Evolutionary conservation across 2,329 filamentous ascomycete species (phyloP).

Genomic region (Sporothrix protearum): DNA sequence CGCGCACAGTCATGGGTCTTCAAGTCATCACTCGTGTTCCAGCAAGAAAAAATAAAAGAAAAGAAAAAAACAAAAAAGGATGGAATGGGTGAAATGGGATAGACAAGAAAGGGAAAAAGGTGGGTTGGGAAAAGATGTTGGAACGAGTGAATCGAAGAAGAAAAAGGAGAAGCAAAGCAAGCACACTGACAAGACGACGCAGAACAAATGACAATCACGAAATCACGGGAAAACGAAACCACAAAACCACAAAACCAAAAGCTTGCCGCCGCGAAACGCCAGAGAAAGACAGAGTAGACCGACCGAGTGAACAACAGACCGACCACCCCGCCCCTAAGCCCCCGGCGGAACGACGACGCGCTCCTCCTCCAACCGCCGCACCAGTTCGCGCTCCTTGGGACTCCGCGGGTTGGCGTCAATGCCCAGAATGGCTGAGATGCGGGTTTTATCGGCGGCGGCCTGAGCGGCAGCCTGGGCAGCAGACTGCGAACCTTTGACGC

Average conservation of each 20-base stretch:
- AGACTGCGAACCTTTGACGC: slow-evolving; percentile 32
- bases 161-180: neutral
- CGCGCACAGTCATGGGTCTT: slow-evolving; percentile 16
- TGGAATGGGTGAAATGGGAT: neutral
- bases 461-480: neutral
- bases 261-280: neutral
- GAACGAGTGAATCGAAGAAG: slow-evolving; percentile 13
- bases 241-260: neutral
- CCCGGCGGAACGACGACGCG: slow-evolving; percentile 23
- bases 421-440: slow-evolving; percentile 61
- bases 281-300: neutral
- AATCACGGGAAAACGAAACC: neutral
- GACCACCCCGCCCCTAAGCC: slow-evolving; percentile 11
- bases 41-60: neutral
- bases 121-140: neutral
- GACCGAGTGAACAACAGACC: neutral
- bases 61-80: neutral
- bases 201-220: neutral
- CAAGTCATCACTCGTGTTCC: slow-evolving; percentile 15
- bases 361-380: slow-evolving; percentile 54
- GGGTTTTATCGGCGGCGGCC: slow-evolving; percentile 47
- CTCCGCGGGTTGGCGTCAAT: slow-evolving; percentile 57
- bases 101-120: neutral
- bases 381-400: slow-evolving; percentile 55
- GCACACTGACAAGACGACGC: neutral